These are phyloP conservation scores for Wallacemonas sp. DNA, from an alignment of 208 protist genomes.

Conservation along the genomic window DNA sequence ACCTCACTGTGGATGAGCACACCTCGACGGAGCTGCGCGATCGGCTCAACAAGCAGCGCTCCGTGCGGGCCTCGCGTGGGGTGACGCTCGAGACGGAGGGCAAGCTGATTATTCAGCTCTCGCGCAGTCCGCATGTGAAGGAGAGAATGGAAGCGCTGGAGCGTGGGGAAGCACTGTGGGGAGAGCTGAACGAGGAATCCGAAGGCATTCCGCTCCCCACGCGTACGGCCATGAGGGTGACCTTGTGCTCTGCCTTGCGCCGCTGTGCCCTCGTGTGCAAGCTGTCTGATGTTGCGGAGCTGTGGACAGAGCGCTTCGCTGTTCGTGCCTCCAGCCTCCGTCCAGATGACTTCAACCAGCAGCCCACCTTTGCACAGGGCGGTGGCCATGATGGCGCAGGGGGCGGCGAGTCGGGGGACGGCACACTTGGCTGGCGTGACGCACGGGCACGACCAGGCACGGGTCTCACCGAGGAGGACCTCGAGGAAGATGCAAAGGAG, in stretches of 20 bases:
- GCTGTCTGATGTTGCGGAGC: slow-evolving; percentile 42
- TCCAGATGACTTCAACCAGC: slow-evolving; percentile 60
- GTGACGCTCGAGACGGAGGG: slow-evolving; percentile 61
- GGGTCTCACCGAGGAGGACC: slow-evolving; percentile 66
- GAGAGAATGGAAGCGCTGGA: slow-evolving; percentile 74
- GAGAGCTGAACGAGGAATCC: slow-evolving; percentile 45
- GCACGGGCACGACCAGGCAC: slow-evolving; percentile 45
- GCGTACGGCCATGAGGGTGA: slow-evolving; percentile 57
- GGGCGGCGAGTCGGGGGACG: neutral
- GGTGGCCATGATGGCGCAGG: slow-evolving; percentile 1
- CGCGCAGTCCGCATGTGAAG: slow-evolving; percentile 39
- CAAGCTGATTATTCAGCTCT: slow-evolving; percentile 60
- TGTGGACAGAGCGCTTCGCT: slow-evolving; percentile 77
- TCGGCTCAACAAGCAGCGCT: slow-evolving; percentile 24
- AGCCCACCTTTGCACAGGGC: slow-evolving; percentile 29
- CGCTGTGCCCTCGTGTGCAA: slow-evolving; percentile 68
- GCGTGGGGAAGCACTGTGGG: slow-evolving; percentile 68
- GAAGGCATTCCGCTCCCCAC: slow-evolving; percentile 47
- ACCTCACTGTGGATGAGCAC: slow-evolving; percentile 17
- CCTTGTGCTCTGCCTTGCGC: slow-evolving; percentile 68
- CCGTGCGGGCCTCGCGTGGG: slow-evolving; percentile 20
- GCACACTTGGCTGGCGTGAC: slow-evolving; percentile 3
- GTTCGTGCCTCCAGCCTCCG: slow-evolving; percentile 39
- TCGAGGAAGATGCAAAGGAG: slow-evolving; percentile 40
- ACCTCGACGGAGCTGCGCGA: slow-evolving; percentile 26